These are phyloP conservation scores for Ochromonadaceae sp. DNA, from an alignment of 352 stramenopile genomes.

Conservation along the genomic window DNA sequence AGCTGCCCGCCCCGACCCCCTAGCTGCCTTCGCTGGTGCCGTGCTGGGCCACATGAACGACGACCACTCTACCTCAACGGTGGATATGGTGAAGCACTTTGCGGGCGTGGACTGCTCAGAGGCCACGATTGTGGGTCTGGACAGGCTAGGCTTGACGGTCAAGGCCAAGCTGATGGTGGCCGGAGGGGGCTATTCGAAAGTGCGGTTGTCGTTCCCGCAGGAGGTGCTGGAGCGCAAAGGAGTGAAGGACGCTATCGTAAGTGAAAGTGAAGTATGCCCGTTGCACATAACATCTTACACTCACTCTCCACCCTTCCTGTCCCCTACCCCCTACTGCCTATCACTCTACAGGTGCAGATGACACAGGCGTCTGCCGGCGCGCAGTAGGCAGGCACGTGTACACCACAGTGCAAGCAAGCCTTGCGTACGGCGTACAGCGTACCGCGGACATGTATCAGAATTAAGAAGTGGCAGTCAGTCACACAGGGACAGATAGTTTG, in stretches of 20 bases:
- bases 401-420: too few species aligned
- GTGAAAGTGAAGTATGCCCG: too few species aligned
- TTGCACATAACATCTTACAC: too few species aligned
- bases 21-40: conserved; percentile 25
- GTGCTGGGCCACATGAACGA: conserved; percentile 35
- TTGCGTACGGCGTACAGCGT: too few species aligned
- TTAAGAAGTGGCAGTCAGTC: too few species aligned
- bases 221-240: conserved; percentile 26
- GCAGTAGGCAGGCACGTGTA: too few species aligned
- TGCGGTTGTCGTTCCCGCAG: conserved; percentile 28
- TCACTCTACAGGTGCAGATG: conserved; percentile 26
- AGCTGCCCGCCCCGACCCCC: conserved; percentile 20
- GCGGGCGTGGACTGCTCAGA: background rate
- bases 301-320: too few species aligned
- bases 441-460: too few species aligned
- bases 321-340: too few species aligned
- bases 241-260: conserved; percentile 30
- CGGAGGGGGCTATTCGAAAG: conserved; percentile 24
- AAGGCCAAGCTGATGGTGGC: conserved; percentile 23
- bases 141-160: conserved; percentile 33
- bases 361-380: conserved; percentile 17
- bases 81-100: conserved; percentile 31
- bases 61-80: conserved; percentile 27
- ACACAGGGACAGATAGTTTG: too few species aligned
- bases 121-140: conserved; percentile 27